Evolutionary conservation across 352 stramenopile species (phyloP).

Genomic region (Phytopythium montanum): DNA sequence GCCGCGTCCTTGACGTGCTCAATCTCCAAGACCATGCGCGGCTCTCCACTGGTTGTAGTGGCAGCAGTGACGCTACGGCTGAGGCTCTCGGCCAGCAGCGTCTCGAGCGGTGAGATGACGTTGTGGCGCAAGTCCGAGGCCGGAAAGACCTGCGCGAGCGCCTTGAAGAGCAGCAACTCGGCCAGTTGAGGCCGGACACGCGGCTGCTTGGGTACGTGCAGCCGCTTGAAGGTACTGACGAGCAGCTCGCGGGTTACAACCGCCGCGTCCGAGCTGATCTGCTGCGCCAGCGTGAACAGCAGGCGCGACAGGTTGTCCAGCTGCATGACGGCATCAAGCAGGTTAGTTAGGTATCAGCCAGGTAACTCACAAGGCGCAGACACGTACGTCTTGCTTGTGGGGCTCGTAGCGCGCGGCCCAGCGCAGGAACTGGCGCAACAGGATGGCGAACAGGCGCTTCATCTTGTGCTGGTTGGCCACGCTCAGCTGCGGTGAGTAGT

Average conservation of each 20-base stretch:
- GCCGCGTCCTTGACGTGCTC: conserved; percentile 70
- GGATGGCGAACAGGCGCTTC: conserved; percentile 95
- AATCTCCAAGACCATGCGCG: conserved; percentile 25
- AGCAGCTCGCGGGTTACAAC: conserved; percentile 89
- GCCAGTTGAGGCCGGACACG: conserved; percentile 54
- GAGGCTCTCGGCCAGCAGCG: conserved; percentile 90
- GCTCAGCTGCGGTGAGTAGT: conserved; percentile 93
- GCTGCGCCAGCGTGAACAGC: conserved; percentile 89
- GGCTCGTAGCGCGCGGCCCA: conserved; percentile 77
- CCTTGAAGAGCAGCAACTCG: conserved; percentile 89
- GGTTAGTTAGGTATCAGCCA: not conserved
- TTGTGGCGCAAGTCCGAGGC: conserved; percentile 94
- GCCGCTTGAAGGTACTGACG: conserved; percentile 87
- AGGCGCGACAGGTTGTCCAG: conserved; percentile 80
- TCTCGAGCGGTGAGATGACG: conserved; percentile 90
- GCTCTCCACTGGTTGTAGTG: not conserved
- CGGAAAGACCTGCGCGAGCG: conserved; percentile 90
- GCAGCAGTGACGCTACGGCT: conserved; percentile 37
- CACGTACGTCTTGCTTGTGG: conserved; percentile 61
- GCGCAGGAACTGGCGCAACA: conserved; percentile 92
- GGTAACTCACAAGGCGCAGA: not conserved
- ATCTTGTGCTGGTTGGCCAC: conserved; percentile 94
- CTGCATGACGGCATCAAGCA: conserved; percentile 26
- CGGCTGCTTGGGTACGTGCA: conserved; percentile 73
- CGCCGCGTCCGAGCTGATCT: conserved; percentile 85